Evolutionary conservation across 768 basidiomycete genomes (phyloP).

Genomic region (Cyclocybe aegerita): DNA sequence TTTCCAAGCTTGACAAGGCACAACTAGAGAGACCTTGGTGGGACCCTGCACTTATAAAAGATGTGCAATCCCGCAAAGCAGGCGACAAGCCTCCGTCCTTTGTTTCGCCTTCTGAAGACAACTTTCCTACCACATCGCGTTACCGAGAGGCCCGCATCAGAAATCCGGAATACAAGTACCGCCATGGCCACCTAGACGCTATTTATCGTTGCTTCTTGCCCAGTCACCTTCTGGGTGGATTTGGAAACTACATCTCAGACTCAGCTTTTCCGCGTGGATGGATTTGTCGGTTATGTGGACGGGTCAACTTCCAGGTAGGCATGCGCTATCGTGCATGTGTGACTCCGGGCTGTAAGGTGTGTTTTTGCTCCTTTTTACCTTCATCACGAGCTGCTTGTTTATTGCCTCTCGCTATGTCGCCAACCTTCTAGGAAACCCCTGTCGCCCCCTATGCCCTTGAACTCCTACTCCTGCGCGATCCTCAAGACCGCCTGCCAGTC

Average conservation of each 20-base stretch:
- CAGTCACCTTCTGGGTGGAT: slow-evolving; percentile 26
- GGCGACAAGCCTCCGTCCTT: neutral
- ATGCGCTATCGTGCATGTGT: slow-evolving; percentile 49
- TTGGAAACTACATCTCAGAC: slow-evolving; percentile 24
- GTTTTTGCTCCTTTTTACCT: neutral
- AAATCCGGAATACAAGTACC: slow-evolving; percentile 25
- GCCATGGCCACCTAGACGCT: slow-evolving; percentile 18
- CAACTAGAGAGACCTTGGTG: slow-evolving; percentile 22
- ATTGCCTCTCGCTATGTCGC: neutral
- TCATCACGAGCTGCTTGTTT: no score
- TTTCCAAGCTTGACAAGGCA: slow-evolving; percentile 8
- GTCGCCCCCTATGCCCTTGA: slow-evolving; percentile 23
- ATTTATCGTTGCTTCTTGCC: slow-evolving; percentile 29
- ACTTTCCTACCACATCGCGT: slow-evolving; percentile 13
- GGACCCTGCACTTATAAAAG: slow-evolving; percentile 4
- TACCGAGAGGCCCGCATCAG: slow-evolving; percentile 17
- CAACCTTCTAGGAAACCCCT: slow-evolving; percentile 15
- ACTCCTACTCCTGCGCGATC: slow-evolving; percentile 31
- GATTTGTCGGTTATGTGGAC: slow-evolving; percentile 47
- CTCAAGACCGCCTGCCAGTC: slow-evolving; percentile 30
- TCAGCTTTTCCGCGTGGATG: slow-evolving; percentile 45
- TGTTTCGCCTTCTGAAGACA: slow-evolving; percentile 9
- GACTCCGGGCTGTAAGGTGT: slow-evolving; percentile 36
- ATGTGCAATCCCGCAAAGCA: no score
- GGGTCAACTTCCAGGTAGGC: slow-evolving; percentile 43